Evolutionary conservation across 2,329 filamentous ascomycete species (phyloP).

Genomic region (Exophiala aquamarina): DNA sequence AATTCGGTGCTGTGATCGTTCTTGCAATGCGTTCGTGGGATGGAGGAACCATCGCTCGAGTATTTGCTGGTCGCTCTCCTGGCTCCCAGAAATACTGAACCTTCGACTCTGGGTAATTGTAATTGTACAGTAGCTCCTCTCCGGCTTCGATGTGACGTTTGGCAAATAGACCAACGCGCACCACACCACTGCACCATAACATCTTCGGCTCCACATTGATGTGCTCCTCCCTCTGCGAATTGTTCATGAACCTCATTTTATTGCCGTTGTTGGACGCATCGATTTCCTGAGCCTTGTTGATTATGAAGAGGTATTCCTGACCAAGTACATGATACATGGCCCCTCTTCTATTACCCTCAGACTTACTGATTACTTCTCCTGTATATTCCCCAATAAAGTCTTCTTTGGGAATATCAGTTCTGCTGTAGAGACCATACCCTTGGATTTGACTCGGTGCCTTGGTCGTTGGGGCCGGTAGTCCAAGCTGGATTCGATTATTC

Average conservation of each 20-base stretch:
- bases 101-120: conserved; percentile 54
- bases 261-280: conserved; percentile 78
- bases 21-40: conserved; percentile 10
- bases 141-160: conserved; percentile 66
- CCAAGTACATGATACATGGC: conserved; percentile 45
- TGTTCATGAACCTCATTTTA: conserved; percentile 81
- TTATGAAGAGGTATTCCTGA: conserved; percentile 51
- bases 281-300: conserved; percentile 56
- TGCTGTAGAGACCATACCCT: conserved; percentile 74
- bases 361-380: conserved; percentile 71
- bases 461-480: conserved; percentile 63
- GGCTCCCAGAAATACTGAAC: conserved; percentile 29
- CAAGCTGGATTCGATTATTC: conserved; percentile 71
- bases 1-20: conserved; percentile 11
- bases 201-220: conserved; percentile 67
- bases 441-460: conserved; percentile 64
- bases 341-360: conserved; percentile 69
- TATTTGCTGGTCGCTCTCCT: conserved; percentile 19
- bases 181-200: conserved; percentile 71
- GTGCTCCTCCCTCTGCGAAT: conserved; percentile 57
- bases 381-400: conserved; percentile 81
- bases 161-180: conserved; percentile 73
- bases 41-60: conserved; percentile 12
- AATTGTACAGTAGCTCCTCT: conserved; percentile 80
- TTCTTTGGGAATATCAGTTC: conserved; percentile 64